A percentile compares a stretch with the other conserved stretches of the same genome.
Conservation (phyloP, 192 early-diverging fungal species). For the Physocladia obscura region DNA sequence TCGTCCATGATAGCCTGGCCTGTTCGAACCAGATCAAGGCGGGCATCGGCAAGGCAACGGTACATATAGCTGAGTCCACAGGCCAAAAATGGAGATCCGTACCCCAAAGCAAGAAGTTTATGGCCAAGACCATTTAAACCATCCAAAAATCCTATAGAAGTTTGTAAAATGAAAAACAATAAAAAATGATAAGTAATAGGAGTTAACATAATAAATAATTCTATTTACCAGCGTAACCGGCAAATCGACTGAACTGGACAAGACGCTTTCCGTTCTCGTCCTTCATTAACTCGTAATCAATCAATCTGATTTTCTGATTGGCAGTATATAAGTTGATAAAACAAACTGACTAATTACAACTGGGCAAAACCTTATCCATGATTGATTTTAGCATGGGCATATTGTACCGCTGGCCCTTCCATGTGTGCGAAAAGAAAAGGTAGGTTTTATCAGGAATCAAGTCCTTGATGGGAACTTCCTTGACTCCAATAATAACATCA, state of each 20-base stretch:
- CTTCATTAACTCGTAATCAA: slow-evolving; percentile 95
- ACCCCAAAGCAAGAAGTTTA: slow-evolving; percentile 83
- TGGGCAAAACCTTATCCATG: slow-evolving; percentile 84
- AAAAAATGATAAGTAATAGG: background rate
- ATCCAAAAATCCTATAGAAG: slow-evolving; percentile 66
- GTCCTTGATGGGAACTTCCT: slow-evolving; percentile 85
- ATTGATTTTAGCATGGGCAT: slow-evolving; percentile 86
- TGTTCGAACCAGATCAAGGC: slow-evolving; percentile 58
- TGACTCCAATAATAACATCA: slow-evolving; percentile 93
- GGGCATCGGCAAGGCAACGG: slow-evolving; percentile 51
- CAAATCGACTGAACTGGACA: slow-evolving; percentile 90
- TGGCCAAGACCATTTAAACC: slow-evolving; percentile 88
- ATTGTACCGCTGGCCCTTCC: slow-evolving; percentile 94
- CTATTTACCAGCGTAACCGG: slow-evolving; percentile 94
- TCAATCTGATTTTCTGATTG: slow-evolving; percentile 75
- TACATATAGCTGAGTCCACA: slow-evolving; percentile 42
- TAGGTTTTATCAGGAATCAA: slow-evolving; percentile 89
- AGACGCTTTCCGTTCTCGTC: slow-evolving; percentile 71
- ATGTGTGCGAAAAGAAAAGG: slow-evolving; percentile 94
- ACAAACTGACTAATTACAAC: too few relatives aligned
- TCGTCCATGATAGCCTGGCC: slow-evolving; percentile 83
- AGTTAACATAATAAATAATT: too few relatives aligned
- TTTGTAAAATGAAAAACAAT: background rate
- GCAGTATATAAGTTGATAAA: background rate
- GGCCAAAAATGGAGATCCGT: slow-evolving; percentile 89